Conservation (phyloP, 1,284 basidiomycete species). For the Apiotrichum gracile region DNA sequence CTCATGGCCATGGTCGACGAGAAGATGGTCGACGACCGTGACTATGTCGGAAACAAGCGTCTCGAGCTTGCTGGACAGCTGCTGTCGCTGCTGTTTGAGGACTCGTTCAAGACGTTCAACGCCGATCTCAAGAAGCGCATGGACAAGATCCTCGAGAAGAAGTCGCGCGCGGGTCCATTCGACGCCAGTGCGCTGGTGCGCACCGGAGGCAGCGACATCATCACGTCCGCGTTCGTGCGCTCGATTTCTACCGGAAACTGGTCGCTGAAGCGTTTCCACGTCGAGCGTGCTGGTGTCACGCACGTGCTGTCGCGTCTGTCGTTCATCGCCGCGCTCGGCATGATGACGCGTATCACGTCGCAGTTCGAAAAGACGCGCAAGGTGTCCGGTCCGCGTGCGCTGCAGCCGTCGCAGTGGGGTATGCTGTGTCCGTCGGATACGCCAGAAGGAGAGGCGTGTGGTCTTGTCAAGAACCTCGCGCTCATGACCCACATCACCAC, state of each 20-base stretch:
- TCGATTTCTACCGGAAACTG: slow-evolving; percentile 99
- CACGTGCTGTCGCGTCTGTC: slow-evolving; percentile 92
- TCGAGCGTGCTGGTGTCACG: slow-evolving; percentile 98
- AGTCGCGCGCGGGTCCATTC: slow-evolving; percentile 88
- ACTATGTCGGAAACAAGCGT: slow-evolving; percentile 99
- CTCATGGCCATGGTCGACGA: slow-evolving; percentile 95
- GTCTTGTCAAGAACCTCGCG: slow-evolving; percentile 96
- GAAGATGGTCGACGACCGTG: slow-evolving; percentile 95
- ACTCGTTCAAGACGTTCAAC: slow-evolving; percentile 99
- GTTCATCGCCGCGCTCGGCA: slow-evolving; percentile 96
- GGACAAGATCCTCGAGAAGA: slow-evolving; percentile 97
- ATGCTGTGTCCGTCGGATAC: slow-evolving; percentile 98
- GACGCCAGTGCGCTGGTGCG: slow-evolving; percentile 69
- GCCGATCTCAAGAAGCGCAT: slow-evolving; percentile 91
- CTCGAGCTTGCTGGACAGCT: slow-evolving; percentile 96
- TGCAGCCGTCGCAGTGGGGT: slow-evolving; percentile 99
- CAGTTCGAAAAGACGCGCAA: slow-evolving; percentile 99
- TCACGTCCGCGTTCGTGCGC: slow-evolving; percentile 92
- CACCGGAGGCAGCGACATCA: slow-evolving; percentile 60
- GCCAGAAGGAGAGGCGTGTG: slow-evolving; percentile 98
- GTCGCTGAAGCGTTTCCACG: slow-evolving; percentile 99
- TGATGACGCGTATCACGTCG: slow-evolving; percentile 99
- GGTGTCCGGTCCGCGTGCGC: slow-evolving; percentile 92
- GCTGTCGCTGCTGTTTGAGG: slow-evolving; percentile 91
- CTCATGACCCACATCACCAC: slow-evolving; percentile 99